A percentile compares a stretch with the other conserved stretches of the same genome.
phyloP scores from a whole-genome alignment of 129 eudicot genomes.

The Tanacetum coccineum region DNA sequence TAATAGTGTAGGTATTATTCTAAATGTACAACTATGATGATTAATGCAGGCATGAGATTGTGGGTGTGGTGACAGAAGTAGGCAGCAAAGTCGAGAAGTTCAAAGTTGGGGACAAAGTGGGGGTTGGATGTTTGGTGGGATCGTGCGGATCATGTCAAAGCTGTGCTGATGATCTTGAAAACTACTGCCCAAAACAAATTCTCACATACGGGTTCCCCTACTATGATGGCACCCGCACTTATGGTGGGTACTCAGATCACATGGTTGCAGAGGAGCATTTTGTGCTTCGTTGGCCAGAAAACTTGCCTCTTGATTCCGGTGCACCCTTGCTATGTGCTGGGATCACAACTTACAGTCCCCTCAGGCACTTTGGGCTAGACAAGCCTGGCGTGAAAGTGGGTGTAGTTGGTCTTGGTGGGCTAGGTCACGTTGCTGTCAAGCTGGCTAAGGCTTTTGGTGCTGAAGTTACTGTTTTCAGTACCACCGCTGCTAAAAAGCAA shows the following conservation, averaged over 20 bases:
- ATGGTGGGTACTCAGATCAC: conserved; percentile 60
- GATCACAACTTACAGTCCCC: conserved; percentile 63
- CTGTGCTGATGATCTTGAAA: conserved; percentile 44
- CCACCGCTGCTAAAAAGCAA: conserved; percentile 36
- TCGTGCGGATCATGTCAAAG: conserved; percentile 44
- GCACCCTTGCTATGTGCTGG: conserved; percentile 73
- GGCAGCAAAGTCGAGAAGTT: conserved; percentile 49
- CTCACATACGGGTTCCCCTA: conserved; percentile 29
- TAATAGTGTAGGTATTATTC: background rate
- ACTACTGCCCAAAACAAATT: conserved; percentile 43
- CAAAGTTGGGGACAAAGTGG: conserved; percentile 55
- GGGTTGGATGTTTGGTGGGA: conserved; percentile 63
- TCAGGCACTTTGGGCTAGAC: conserved; percentile 50
- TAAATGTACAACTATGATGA: background rate
- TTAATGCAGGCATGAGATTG: conserved; percentile 54
- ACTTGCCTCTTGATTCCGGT: conserved; percentile 46
- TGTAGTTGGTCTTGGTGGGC: conserved; percentile 62
- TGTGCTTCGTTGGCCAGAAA: conserved; percentile 44
- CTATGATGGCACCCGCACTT: conserved; percentile 48
- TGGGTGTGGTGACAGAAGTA: conserved; percentile 45
- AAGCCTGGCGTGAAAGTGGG: conserved; percentile 50
- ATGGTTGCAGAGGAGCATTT: conserved; percentile 54
- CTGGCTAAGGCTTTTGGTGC: conserved; percentile 56
- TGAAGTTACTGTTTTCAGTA: conserved; percentile 55
- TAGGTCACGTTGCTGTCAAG: conserved; percentile 52